Evolutionary conservation across 2,329 filamentous ascomycete genomes (phyloP).

Genomic region (Ophiognomonia clavigignenti-juglandacearum): DNA sequence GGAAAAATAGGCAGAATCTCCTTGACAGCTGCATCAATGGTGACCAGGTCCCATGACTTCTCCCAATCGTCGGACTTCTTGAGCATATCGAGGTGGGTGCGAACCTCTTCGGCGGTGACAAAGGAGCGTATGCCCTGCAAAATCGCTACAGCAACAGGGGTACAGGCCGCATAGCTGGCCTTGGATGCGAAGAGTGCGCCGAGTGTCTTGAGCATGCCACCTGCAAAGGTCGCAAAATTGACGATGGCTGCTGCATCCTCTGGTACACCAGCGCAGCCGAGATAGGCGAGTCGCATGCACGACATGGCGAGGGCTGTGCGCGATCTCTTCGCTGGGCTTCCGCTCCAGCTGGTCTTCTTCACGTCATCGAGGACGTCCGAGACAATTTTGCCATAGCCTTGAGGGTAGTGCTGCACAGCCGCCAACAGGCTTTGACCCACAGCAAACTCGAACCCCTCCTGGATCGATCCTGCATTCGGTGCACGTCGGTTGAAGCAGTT

Average conservation of each 20-base stretch:
- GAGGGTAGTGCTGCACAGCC: conserved; percentile 8
- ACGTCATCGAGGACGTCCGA: conserved; percentile 22
- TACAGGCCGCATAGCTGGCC: conserved; percentile 3
- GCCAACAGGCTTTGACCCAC: conserved; percentile 26
- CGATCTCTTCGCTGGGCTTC: conserved; percentile 10
- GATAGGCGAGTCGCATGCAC: conserved; percentile 37
- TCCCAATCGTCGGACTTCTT: not conserved
- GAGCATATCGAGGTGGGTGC: not conserved
- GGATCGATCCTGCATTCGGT: not conserved
- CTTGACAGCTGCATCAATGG: conserved; percentile 1
- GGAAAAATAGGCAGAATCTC: conserved; percentile 8
- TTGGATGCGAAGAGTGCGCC: conserved; percentile 5
- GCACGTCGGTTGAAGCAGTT: conserved; percentile 11
- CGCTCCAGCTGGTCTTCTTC: conserved; percentile 13
- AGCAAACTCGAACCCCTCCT: conserved; percentile 15
- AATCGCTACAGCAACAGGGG: conserved; percentile 6
- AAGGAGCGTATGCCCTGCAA: conserved; percentile 9
- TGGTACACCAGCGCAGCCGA: conserved; percentile 42
- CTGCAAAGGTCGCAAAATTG: conserved; percentile 36
- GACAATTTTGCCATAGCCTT: conserved; percentile 15
- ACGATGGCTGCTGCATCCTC: conserved; percentile 19
- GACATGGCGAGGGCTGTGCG: conserved; percentile 28
- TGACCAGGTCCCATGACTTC: not conserved
- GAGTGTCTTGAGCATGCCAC: conserved; percentile 24
- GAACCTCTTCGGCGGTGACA: not conserved